Conservation (phyloP, 495 filamentous ascomycete genomes). For the Cudoniella acicularis region DNA sequence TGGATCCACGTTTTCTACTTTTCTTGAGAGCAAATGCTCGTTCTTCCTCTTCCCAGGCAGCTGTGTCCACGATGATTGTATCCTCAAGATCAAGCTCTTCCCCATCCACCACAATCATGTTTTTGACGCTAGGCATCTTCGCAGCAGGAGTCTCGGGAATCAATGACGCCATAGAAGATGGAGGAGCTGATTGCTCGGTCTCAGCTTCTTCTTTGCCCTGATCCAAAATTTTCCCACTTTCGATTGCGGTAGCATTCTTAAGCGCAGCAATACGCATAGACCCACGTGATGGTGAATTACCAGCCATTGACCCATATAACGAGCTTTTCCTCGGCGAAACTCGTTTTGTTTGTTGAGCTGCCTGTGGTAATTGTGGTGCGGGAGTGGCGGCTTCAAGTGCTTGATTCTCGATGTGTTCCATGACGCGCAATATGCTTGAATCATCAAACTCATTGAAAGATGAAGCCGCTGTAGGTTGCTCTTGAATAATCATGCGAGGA, state of each 20-base stretch:
- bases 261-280: neutral
- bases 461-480: constrained; percentile 28
- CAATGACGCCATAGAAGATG: constrained; percentile 15
- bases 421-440: constrained; percentile 39
- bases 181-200: neutral
- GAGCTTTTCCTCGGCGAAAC: neutral
- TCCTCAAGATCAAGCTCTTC: constrained; percentile 13
- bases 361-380: neutral
- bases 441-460: constrained; percentile 42
- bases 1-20: neutral
- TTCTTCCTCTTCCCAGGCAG: constrained; percentile 5
- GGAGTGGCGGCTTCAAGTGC: neutral
- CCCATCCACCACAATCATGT: constrained; percentile 5
- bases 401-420: constrained; percentile 38
- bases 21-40: neutral
- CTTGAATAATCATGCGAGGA: neutral
- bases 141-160: constrained; percentile 25
- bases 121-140: neutral
- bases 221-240: neutral
- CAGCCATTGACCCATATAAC: neutral
- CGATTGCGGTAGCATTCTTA: neutral
- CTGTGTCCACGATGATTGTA: constrained; percentile 22
- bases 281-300: neutral
- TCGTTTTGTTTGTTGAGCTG: neutral
- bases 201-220: constrained; percentile 3